Evolutionary conservation across 352 stramenopile genomes (phyloP), one percentile per base, ranked within the genome.

Genomic region (Globisporangium acanthophoron): DNA sequence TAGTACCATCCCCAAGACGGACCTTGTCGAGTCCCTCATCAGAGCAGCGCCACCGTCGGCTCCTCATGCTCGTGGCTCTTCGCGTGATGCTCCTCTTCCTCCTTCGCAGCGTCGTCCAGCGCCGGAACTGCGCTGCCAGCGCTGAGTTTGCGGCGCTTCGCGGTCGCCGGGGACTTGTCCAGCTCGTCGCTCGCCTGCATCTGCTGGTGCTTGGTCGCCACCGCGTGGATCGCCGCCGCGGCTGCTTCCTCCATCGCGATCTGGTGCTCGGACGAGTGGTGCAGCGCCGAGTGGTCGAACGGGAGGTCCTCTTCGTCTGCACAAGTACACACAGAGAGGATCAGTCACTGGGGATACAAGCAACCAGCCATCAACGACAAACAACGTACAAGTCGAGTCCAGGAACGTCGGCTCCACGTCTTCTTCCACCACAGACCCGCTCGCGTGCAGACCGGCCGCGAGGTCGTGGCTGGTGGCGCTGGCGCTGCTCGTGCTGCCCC

Each of bases 231-330:
- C 27, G 51, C 58, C 12, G 33, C 49, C 8, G 49, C 49, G 5
- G 49, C 29, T 8, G 27, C 51, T 5, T 64, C 58, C 29, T 56
- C 56, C 35, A 64, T 64, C 44, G 43, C 33, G 13, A 59, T 54
- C 33, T 64, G 58, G 44, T 64, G 58, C 20, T 64, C 52, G 9
- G 58, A 50, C 20, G 52, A 8, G 40, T 58, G 53, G 43, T 58
- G 53, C 3, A 58, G 31, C 53, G 53, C 13, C 27, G 53, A 40
- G 35, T 65, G 52, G 20, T 65, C 59, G 37, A 65, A 65, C n/a
- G 59, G 59, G 2, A 65, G 53, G 20, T 65, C 59, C 44, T 60
- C 59, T 65, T 65, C 59, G 31, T 65, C 59, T 64, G 12, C 16
- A 56, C 5, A 33, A 52, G 1, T 4, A 45, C 31, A 58, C 53